These are phyloP conservation scores for Boletus fagicola DNA, from an alignment of 768 basidiomycete genomes.

Conservation along the genomic window DNA sequence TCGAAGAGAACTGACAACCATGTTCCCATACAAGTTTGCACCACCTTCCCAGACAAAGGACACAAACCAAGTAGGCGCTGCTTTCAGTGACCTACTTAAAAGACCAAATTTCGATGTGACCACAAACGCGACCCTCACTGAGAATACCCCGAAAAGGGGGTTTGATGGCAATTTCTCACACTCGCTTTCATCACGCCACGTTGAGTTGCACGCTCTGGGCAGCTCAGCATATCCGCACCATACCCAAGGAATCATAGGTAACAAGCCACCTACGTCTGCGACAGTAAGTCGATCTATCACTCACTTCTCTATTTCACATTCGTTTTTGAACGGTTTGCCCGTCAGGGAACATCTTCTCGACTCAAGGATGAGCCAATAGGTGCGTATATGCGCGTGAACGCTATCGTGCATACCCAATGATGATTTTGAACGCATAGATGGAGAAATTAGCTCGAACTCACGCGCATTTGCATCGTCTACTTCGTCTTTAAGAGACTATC, in stretches of 20 bases:
- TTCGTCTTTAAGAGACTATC: conserved; percentile 7
- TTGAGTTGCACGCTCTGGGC: conserved; percentile 12
- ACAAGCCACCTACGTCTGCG: neutral
- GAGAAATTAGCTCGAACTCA: conserved; percentile 9
- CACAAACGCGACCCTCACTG: conserved; percentile 7
- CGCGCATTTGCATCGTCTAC: conserved; percentile 3
- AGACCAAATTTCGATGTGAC: conserved; percentile 7
- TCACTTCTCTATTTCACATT: neutral
- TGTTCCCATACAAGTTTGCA: conserved; percentile 23
- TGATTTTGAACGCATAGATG: conserved; percentile 10
- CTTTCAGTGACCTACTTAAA: conserved; percentile 9
- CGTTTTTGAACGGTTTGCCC: neutral
- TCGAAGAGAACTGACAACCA: neutral
- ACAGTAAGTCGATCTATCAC: conserved; percentile 8
- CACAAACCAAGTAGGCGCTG: neutral
- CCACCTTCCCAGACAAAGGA: conserved; percentile 13
- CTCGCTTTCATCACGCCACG: conserved; percentile 10
- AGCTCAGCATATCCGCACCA: conserved; percentile 5
- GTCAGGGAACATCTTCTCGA: conserved; percentile 12
- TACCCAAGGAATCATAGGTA: conserved; percentile 3
- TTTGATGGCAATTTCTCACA: conserved; percentile 12
- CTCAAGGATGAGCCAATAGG: conserved; percentile 17
- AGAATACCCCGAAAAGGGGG: conserved; percentile 1
- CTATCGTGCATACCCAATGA: neutral
- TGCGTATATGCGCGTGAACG: conserved; percentile 22